Conservation (phyloP, 495 filamentous ascomycete genomes). For the Aspergillus carlsbadensis region DNA sequence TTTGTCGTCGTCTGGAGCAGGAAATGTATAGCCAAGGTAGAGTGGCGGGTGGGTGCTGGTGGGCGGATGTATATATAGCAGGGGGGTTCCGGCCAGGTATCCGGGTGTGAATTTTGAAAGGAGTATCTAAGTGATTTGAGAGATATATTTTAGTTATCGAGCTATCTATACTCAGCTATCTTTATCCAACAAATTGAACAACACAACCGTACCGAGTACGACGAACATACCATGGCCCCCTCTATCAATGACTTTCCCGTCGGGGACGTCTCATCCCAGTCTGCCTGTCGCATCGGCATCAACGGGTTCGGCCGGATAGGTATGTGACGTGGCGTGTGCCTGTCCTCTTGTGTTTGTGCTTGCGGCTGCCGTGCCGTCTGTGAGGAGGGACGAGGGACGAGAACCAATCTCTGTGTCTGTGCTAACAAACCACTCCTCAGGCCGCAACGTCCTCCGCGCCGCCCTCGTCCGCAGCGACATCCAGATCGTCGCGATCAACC, state of each 20-base stretch:
- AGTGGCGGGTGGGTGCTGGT: neutral
- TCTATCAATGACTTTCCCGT: conserved; percentile 6
- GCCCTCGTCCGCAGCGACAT: conserved; percentile 31
- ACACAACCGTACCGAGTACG: neutral
- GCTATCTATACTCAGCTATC: neutral
- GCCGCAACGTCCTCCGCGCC: conserved; percentile 38
- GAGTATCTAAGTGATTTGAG: too few relatives aligned
- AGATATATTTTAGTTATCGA: too few relatives aligned
- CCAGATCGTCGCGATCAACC: conserved; percentile 37
- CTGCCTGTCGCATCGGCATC: conserved; percentile 5
- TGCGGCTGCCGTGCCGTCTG: neutral
- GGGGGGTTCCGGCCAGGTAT: too few relatives aligned
- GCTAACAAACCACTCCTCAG: conserved; percentile 8
- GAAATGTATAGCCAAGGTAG: neutral
- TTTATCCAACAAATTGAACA: neutral
- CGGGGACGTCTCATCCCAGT: neutral
- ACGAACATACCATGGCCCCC: neutral
- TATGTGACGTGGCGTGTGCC: neutral
- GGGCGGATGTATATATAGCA: neutral
- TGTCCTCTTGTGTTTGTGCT: too few relatives aligned
- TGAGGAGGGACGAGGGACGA: too few relatives aligned
- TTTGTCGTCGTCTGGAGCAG: neutral
- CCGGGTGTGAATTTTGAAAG: too few relatives aligned
- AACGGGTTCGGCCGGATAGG: conserved; percentile 8
- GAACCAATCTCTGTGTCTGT: too few relatives aligned